These are phyloP conservation scores for Suillus discolor DNA, from an alignment of 768 basidiomycete genomes.

Conservation along the genomic window DNA sequence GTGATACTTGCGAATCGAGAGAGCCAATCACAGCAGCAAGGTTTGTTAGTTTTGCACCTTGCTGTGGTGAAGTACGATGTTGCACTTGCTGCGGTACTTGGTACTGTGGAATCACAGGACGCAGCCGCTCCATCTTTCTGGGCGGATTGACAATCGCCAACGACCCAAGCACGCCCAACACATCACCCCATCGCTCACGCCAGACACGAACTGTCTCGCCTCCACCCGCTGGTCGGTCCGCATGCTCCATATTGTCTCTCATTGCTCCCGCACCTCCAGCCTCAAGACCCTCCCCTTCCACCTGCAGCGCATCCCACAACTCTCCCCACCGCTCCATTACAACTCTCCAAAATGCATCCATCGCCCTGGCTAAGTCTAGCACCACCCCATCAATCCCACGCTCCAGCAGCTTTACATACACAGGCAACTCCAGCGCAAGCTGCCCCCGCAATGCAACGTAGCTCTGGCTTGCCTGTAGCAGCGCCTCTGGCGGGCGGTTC, in stretches of 20 bases:
- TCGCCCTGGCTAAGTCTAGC: conserved; percentile 53
- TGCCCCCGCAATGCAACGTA: conserved; percentile 79
- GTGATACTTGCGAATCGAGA: conserved; percentile 28
- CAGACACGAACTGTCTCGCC: conserved; percentile 72
- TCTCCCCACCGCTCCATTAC: conserved; percentile 70
- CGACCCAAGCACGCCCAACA: conserved; percentile 51
- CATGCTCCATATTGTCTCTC: background rate
- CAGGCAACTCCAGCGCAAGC: conserved; percentile 70
- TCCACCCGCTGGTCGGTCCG: background rate
- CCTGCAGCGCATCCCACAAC: conserved; percentile 83
- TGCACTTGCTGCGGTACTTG: background rate
- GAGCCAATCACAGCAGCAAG: conserved; percentile 13
- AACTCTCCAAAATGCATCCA: conserved; percentile 60
- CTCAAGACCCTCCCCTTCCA: conserved; percentile 70
- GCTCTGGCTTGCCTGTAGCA: conserved; percentile 73
- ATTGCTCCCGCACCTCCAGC: conserved; percentile 30
- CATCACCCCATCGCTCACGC: conserved; percentile 68
- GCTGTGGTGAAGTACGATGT: conserved; percentile 16
- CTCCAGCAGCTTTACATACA: conserved; percentile 59
- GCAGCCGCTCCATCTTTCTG: background rate
- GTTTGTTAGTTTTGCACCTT: conserved; percentile 7
- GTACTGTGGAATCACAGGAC: background rate
- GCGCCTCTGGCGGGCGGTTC: conserved; percentile 59
- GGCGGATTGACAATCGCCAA: conserved; percentile 32
- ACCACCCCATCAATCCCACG: conserved; percentile 59